These are phyloP conservation scores for Mercurialis annua DNA, from an alignment of 345 rosid genomes.

Conservation along the genomic window DNA sequence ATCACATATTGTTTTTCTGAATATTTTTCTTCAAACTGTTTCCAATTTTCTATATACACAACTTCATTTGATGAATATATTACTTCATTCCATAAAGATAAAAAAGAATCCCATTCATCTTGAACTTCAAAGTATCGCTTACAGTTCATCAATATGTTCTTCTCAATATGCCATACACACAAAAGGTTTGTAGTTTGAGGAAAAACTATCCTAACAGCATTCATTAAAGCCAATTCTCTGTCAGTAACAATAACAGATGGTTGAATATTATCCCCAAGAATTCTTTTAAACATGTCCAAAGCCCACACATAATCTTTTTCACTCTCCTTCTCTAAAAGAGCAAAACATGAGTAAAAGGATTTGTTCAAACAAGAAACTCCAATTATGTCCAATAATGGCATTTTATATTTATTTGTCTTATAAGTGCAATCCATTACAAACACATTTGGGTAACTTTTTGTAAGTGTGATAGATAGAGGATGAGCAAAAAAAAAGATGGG, in stretches of 20 bases:
- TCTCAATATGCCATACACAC: conserved; percentile 7
- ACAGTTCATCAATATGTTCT: background rate
- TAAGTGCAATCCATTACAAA: background rate
- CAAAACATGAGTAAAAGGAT: too few relatives aligned
- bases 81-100: background rate
- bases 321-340: too few relatives aligned
- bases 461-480: background rate
- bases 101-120: background rate
- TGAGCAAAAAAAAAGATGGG: background rate
- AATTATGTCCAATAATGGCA: background rate
- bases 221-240: conserved; percentile 1
- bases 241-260: background rate
- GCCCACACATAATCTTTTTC: too few relatives aligned
- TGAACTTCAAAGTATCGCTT: background rate
- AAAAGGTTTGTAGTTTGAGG: background rate
- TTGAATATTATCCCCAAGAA: background rate
- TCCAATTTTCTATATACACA: background rate
- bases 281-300: background rate
- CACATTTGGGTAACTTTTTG: background rate
- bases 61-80: background rate
- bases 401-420: too few relatives aligned
- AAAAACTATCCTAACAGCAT: background rate
- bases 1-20: background rate
- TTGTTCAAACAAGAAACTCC: background rate
- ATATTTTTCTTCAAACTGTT: background rate